Evolutionary conservation across 495 filamentous ascomycete species (phyloP).

Genomic region (Hyaloscypha finlandica): DNA sequence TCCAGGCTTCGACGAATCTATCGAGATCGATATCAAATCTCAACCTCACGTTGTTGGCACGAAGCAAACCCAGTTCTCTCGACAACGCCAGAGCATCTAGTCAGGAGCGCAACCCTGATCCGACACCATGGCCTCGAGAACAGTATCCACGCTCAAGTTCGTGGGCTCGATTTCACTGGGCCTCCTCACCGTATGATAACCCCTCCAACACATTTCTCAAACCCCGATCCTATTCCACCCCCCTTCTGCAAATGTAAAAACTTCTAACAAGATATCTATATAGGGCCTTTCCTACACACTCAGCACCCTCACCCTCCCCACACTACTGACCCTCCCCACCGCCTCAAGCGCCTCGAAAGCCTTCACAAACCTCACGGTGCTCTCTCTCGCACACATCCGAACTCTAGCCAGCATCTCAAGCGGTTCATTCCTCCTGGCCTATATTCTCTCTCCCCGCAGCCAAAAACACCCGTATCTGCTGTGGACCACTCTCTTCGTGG

Average conservation of each 20-base stretch:
- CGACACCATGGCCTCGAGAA: slow-evolving; percentile 61
- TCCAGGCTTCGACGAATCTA: neutral
- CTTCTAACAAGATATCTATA: neutral
- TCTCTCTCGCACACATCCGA: slow-evolving; percentile 60
- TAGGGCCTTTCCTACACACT: slow-evolving; percentile 86
- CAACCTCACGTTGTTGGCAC: slow-evolving; percentile 2
- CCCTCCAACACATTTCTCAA: slow-evolving; percentile 50
- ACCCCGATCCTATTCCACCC: slow-evolving; percentile 20
- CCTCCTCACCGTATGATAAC: slow-evolving; percentile 60
- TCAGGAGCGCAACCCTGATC: neutral
- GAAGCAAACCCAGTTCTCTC: neutral
- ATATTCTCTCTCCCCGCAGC: slow-evolving; percentile 65
- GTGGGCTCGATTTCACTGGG: slow-evolving; percentile 86
- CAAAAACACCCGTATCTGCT: slow-evolving; percentile 82
- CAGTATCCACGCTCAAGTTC: slow-evolving; percentile 79
- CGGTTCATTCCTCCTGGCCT: slow-evolving; percentile 70
- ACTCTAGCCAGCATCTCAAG: slow-evolving; percentile 61
- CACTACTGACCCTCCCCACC: slow-evolving; percentile 75
- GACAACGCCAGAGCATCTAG: slow-evolving; percentile 19
- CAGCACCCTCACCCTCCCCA: slow-evolving; percentile 69
- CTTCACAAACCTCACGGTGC: slow-evolving; percentile 60
- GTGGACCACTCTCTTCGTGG: slow-evolving; percentile 67
- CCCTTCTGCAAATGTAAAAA: neutral
- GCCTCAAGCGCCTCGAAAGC: slow-evolving; percentile 64
- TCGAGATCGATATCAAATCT: neutral